Evolutionary conservation across 345 rosid genomes (phyloP), one percentile per base, ranked within the genome.

Genomic region (Leavenworthia alabamica): DNA sequence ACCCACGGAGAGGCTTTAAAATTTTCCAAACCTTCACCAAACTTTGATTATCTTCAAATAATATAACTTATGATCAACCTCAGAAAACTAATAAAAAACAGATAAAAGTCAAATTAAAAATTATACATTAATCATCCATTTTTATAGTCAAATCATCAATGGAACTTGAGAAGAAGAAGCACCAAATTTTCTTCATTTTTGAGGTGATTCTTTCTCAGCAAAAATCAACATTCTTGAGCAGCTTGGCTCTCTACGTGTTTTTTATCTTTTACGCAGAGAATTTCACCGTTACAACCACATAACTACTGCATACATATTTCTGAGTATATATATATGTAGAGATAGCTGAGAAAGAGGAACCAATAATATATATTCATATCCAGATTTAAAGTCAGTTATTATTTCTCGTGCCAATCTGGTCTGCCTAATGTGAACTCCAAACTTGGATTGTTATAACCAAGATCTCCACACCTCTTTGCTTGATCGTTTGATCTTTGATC

Each of bases 341-440:
- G 7, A 5, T 13, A 37, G 42, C 42, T 37, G 15, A 31, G 3
- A 43, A 17, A 44, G 39, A 29, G 5, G 33, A 12, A 40, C 3
- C 24, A 2, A 15, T 23, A 14, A 29, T 55, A 10, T 55, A 10
- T 62, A 60, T 36, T 22, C 33, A 31, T 13, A 50, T 28, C 19
- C 29, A 51, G 44, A 53, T 20, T 20, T 20, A 20, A 20, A 62
- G 59, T 73, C 69, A 36, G 42, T 37, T 17, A 16, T 37, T 16
- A 72, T 60, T 70, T 76, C 22, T 72, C 74, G 13, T 77, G 86
- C 88, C 91, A 82, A 57, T 82, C 86, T 42, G 88, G 88, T 82
- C 84, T 77, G 46, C 91, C 91, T 68, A 85, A 71, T 19, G 91
- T 82, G 68, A 85, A 82, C 77, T 85, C 91, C 79, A 85, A 79